Conservation (phyloP, 768 basidiomycete genomes). For the Mycena indigotica region DNA sequence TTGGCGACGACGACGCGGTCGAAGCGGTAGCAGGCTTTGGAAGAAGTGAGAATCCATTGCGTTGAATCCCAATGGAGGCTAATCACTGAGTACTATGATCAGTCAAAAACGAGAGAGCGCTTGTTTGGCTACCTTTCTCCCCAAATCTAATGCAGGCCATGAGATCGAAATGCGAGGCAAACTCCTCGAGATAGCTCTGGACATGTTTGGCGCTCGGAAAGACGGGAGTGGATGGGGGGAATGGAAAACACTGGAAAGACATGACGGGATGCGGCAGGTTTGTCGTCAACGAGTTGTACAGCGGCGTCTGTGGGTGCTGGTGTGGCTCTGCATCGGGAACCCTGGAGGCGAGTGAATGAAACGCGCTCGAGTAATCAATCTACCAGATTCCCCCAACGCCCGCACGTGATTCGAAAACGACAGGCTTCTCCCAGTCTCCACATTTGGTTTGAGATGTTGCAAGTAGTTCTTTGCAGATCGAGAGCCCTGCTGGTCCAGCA, state of each 20-base stretch:
- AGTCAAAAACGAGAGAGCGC: conserved; percentile 32
- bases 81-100: conserved; percentile 56
- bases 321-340: conserved; percentile 45
- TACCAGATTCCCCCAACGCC: conserved; percentile 81
- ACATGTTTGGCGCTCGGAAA: conserved; percentile 67
- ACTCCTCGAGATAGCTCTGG: conserved; percentile 68
- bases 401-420: conserved; percentile 64
- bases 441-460: conserved; percentile 59
- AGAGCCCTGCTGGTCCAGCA: conserved; percentile 75
- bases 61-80: conserved; percentile 41
- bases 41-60: conserved; percentile 54
- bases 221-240: conserved; percentile 72
- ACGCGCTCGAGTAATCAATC: background rate
- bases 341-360: conserved; percentile 40
- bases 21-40: conserved; percentile 41
- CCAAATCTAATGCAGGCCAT: conserved; percentile 52
- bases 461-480: conserved; percentile 63
- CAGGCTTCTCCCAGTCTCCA: conserved; percentile 65
- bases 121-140: background rate
- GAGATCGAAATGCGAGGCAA: conserved; percentile 64
- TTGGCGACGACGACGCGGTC: conserved; percentile 76
- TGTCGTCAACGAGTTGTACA: conserved; percentile 82
- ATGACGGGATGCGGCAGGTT: conserved; percentile 81
- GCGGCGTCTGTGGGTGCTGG: conserved; percentile 54
- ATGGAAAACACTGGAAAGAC: conserved; percentile 63